Evolutionary conservation across 108 stramenopile species (phyloP).

Genomic region (Fistulifera pelliculosa): DNA sequence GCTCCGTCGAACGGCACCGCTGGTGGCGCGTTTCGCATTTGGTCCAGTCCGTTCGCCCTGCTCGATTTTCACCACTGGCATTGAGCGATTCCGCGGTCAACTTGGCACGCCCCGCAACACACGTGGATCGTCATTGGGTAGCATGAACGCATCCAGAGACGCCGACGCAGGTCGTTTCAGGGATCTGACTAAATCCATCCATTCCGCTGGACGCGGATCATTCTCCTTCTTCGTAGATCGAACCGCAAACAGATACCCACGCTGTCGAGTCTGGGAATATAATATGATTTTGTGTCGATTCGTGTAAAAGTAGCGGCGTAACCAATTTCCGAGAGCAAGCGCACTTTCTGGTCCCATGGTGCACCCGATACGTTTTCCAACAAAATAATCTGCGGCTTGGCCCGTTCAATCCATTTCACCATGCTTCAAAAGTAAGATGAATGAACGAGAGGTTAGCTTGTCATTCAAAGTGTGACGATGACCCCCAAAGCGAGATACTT

Average conservation of each 20-base stretch:
- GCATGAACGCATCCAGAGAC: conserved; percentile 32
- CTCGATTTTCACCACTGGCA: conserved; percentile 8
- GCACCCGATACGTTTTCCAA: conserved; percentile 46
- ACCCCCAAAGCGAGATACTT: no score
- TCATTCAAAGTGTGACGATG: no score
- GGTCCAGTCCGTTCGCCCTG: conserved; percentile 20
- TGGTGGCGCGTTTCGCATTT: conserved; percentile 26
- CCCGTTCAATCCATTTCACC: conserved; percentile 30
- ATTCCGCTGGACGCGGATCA: not conserved
- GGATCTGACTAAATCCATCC: conserved; percentile 6
- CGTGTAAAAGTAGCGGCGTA: conserved; percentile 34
- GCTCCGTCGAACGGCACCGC: conserved; percentile 17
- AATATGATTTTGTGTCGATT: conserved; percentile 55
- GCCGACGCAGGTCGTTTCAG: conserved; percentile 19
- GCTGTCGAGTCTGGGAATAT: conserved; percentile 50
- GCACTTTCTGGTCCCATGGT: conserved; percentile 25
- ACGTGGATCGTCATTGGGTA: conserved; percentile 30
- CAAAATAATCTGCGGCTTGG: conserved; percentile 36
- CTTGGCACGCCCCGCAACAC: conserved; percentile 17
- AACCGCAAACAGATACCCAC: conserved; percentile 14
- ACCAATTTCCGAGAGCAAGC: conserved; percentile 18
- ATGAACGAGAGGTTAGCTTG: no score
- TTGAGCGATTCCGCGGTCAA: conserved; percentile 8
- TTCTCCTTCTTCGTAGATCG: not conserved
- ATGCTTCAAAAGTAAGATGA: no score